Percentiles rank a stretch among this genome's conserved stretches.
Evolutionary conservation across 2,329 filamentous ascomycete genomes (phyloP).

Genomic region (Xylaria hypoxylon): DNA sequence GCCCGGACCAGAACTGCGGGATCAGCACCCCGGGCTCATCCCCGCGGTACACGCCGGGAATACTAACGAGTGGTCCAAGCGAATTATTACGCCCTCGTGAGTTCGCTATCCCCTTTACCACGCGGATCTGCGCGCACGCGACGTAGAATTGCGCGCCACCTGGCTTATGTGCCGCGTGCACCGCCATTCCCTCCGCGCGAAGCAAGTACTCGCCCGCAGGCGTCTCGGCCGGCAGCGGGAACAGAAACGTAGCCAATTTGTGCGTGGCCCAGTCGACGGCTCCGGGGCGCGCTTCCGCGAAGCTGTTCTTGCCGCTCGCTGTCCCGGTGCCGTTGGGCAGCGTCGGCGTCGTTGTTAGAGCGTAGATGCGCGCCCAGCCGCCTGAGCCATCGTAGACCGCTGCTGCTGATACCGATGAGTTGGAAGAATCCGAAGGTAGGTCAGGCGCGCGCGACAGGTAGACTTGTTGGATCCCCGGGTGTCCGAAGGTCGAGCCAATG

Average conservation of each 20-base stretch:
- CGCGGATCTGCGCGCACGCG: conserved; percentile 40
- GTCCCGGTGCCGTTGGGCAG: conserved; percentile 19
- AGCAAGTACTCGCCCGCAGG: conserved; percentile 44
- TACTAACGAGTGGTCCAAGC: conserved; percentile 33
- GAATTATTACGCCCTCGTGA: too few relatives aligned
- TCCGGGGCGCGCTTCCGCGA: conserved; percentile 23
- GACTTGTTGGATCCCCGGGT: conserved; percentile 42
- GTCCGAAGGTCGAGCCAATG: conserved; percentile 41
- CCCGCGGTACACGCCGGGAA: conserved; percentile 42
- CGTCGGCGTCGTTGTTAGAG: conserved; percentile 34
- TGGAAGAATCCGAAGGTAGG: background rate
- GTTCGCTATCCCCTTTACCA: background rate
- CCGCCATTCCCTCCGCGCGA: conserved; percentile 41
- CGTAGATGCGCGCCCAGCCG: conserved; percentile 41
- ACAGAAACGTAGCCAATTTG: conserved; percentile 40
- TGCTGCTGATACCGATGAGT: background rate
- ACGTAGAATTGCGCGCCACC: conserved; percentile 43
- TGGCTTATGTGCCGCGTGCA: conserved; percentile 45
- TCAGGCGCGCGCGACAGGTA: conserved; percentile 39
- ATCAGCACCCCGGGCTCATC: conserved; percentile 42
- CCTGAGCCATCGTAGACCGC: conserved; percentile 39
- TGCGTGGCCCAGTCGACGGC: conserved; percentile 41
- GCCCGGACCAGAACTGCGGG: conserved; percentile 42
- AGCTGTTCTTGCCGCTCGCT: conserved; percentile 19
- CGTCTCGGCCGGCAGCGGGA: conserved; percentile 35